phyloP scores from a whole-genome alignment of 129 eudicot genomes.

The Pulicaria dysenterica region DNA sequence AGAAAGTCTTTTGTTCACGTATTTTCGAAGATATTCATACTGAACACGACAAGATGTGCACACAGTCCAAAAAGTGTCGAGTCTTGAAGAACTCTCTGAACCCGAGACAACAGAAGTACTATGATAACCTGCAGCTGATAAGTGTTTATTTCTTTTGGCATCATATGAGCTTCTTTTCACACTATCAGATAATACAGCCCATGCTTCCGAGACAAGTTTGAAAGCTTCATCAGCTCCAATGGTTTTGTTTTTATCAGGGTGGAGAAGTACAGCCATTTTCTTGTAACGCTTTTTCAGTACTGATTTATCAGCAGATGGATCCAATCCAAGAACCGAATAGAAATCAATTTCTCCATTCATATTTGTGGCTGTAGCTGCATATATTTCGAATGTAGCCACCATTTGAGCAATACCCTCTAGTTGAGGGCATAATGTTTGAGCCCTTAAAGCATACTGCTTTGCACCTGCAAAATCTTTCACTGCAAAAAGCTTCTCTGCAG shows the following conservation, averaged over 20 bases:
- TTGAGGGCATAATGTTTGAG: conserved; percentile 78
- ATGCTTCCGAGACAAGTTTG: conserved; percentile 84
- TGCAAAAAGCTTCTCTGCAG: conserved; percentile 85
- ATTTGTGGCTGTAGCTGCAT: conserved; percentile 49
- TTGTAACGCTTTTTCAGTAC: conserved; percentile 73
- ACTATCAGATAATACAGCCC: conserved; percentile 74
- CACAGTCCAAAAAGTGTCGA: conserved; percentile 92
- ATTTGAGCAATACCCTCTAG: conserved; percentile 88
- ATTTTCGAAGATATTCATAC: conserved; percentile 89
- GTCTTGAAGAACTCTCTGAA: conserved; percentile 41
- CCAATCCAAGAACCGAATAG: conserved; percentile 77
- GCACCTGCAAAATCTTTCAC: conserved; percentile 73
- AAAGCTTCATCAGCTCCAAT: conserved; percentile 97
- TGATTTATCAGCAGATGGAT: conserved; percentile 70
- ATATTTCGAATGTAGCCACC: conserved; percentile 92
- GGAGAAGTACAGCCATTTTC: conserved; percentile 89
- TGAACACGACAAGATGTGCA: conserved; percentile 99
- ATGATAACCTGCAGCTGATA: conserved; percentile 32
- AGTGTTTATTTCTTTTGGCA: conserved; percentile 56
- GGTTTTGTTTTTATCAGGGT: conserved; percentile 93
- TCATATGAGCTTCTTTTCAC: conserved; percentile 71
- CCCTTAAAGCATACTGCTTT: conserved; percentile 69
- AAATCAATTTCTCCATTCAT: conserved; percentile 76
- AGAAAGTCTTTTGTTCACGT: conserved; percentile 88
- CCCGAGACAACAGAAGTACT: conserved; percentile 39